Evolutionary conservation across 768 basidiomycete species (phyloP), one percentile per base, ranked within the genome.

Genomic region (Cystoderma amianthinum): DNA sequence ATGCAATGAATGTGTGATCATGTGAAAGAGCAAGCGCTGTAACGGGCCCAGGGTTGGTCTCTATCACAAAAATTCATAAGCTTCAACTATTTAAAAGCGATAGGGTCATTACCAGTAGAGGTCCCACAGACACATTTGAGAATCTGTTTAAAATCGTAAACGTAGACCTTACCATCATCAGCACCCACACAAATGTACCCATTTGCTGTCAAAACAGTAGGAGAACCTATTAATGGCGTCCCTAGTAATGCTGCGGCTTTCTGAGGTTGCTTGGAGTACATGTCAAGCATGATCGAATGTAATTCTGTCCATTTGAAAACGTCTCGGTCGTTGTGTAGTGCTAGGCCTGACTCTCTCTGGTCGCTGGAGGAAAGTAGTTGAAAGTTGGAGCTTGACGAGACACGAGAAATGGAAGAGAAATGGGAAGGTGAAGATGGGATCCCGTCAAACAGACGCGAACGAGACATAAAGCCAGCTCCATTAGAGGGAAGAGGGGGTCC

Each of bases 101-200:
- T n/a, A n/a, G n/a, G n/a, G n/a, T n/a, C n/a, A n/a, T n/a, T n/a
- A n/a, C n/a, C n/a, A n/a, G n/a, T n/a, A n/a, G n/a, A 80, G 39
- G 66, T 77, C 6, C 90, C 90, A 49, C 92, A 91, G 7, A 94
- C 65, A 49, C 82, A 80, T 49, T 78, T 78, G 47, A 95, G 54
- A 4, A 80, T 80, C 59, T 98, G 95, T 53, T 82, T 83, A 57
- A 96, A 97, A 59, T 92, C 90, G 58, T 90, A 94, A 2, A 97
- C 84, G 36, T 80, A 71, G 32, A 87, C 70, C 52, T 73, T 79
- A 10, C 94, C 96, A 21, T 68, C 68, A 35, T 82, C 80, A 5
- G 87, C 93, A 12, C 96, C 96, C 5, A 97, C 66, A 49, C 92
- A 96, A 23, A 99, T 78, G 42, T 94, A 63, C 0, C 93, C 94